Percentiles rank a stretch among this genome's conserved stretches.
Conservation (phyloP, 2,329 filamentous ascomycete genomes). For the Aspergillus puulaauensis region DNA sequence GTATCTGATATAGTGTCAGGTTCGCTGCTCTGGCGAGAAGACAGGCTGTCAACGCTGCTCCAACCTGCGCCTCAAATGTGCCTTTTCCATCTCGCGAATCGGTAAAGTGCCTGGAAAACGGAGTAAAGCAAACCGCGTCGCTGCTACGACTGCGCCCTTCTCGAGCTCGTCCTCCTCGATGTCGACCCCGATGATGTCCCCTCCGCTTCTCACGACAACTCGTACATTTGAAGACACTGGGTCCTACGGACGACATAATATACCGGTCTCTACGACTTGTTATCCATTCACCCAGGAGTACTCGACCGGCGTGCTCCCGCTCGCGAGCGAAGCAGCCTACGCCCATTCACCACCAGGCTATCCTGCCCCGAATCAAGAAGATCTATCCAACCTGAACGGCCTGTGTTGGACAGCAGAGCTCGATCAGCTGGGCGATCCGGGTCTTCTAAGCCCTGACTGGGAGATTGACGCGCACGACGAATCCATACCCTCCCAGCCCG, state of each 20-base stretch:
- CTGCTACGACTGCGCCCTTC: constrained; percentile 1
- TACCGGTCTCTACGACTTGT: neutral
- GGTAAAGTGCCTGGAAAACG: constrained; percentile 19
- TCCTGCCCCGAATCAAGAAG: neutral
- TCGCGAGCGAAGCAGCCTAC: neutral
- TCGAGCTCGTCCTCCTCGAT: constrained; percentile 3
- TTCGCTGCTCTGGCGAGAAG: constrained; percentile 20
- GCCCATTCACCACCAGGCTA: neutral
- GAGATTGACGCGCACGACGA: constrained; percentile 7
- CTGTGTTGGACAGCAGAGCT: constrained; percentile 14
- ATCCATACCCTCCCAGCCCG: neutral
- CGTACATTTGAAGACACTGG: neutral
- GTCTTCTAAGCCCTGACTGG: constrained; percentile 12
- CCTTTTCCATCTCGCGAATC: constrained; percentile 19
- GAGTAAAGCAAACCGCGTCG: constrained; percentile 17
- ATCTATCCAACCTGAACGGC: neutral
- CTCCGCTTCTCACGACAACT: neutral
- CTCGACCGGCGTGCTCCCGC: neutral
- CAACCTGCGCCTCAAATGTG: constrained; percentile 14
- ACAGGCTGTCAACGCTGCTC: constrained; percentile 17
- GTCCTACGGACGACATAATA: neutral
- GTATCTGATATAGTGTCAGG: constrained; percentile 2
- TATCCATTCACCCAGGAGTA: neutral
- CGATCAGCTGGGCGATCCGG: constrained; percentile 5
- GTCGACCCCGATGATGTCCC: constrained; percentile 6